Evolutionary conservation across 306 rosid genomes (phyloP).

Genomic region (Vigna reflexopilosa): DNA sequence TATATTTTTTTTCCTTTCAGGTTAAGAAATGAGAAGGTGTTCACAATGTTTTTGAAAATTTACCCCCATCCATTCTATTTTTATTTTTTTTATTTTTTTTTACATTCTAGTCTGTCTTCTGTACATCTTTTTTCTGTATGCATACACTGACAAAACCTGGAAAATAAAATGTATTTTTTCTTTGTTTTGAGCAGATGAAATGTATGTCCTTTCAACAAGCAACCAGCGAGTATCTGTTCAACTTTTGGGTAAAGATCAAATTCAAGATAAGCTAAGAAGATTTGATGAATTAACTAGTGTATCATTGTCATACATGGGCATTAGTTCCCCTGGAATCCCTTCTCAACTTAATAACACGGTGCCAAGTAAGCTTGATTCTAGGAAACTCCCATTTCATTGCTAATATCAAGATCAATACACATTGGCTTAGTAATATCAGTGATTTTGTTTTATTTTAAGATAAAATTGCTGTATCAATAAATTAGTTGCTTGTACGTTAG

Average conservation of each 20-base stretch:
- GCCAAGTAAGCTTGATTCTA: constrained; percentile 70
- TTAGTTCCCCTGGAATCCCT: constrained; percentile 74
- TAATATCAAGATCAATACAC: constrained; percentile 35
- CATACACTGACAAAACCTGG: constrained; percentile 20
- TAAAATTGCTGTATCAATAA: constrained; percentile 16
- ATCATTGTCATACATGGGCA: constrained; percentile 76
- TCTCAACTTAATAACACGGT: constrained; percentile 54
- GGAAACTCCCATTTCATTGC: constrained; percentile 16
- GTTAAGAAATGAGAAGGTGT: constrained; percentile 9
- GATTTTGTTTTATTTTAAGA: not conserved
- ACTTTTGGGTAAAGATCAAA: constrained; percentile 83
- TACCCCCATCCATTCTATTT: not conserved
- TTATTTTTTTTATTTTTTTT: not conserved
- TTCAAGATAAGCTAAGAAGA: constrained; percentile 81
- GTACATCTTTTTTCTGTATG: not conserved
- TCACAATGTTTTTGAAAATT: not conserved
- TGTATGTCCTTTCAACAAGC: constrained; percentile 92
- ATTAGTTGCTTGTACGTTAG: constrained; percentile 35
- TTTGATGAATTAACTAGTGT: constrained; percentile 82
- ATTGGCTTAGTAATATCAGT: not conserved
- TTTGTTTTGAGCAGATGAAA: constrained; percentile 73
- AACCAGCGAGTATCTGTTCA: constrained; percentile 77
- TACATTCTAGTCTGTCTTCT: constrained; percentile 7
- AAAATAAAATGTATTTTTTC: constrained; percentile 39
- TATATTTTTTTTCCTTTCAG: constrained; percentile 17